These are phyloP conservation scores for Pythium scleroteichum DNA, from an alignment of 352 stramenopile species.

Conservation along the genomic window DNA sequence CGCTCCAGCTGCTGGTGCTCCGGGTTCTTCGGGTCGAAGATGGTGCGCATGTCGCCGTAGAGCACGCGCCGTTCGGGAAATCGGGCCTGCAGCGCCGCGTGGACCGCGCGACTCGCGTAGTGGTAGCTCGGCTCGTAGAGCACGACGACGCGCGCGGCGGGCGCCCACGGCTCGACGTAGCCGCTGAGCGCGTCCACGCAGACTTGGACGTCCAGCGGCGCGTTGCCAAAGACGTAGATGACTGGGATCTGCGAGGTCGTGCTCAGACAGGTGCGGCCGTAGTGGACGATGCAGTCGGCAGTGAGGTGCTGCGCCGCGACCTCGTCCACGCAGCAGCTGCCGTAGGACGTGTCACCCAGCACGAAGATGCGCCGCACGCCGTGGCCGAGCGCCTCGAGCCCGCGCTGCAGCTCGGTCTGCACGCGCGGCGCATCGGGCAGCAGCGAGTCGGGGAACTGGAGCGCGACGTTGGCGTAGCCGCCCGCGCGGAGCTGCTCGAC, in stretches of 20 bases:
- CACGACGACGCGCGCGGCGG: slow-evolving; percentile 72
- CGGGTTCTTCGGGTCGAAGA: slow-evolving; percentile 57
- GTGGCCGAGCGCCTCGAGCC: slow-evolving; percentile 38
- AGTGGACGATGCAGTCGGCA: slow-evolving; percentile 94
- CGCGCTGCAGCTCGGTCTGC: slow-evolving; percentile 68
- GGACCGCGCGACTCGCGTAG: slow-evolving; percentile 66
- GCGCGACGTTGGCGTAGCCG: slow-evolving; percentile 80
- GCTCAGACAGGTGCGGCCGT: slow-evolving; percentile 92
- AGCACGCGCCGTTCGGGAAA: slow-evolving; percentile 47
- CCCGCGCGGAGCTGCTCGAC: slow-evolving; percentile 55
- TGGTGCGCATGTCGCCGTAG: slow-evolving; percentile 66
- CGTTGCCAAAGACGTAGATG: slow-evolving; percentile 90
- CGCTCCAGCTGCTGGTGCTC: slow-evolving; percentile 16
- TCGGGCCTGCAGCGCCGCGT: slow-evolving; percentile 39
- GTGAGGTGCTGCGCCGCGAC: slow-evolving; percentile 93
- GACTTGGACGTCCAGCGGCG: slow-evolving; percentile 55
- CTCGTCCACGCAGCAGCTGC: slow-evolving; percentile 95
- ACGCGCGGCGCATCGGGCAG: slow-evolving; percentile 87
- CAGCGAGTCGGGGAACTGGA: slow-evolving; percentile 96
- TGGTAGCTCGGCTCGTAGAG: slow-evolving; percentile 92
- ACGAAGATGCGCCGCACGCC: slow-evolving; percentile 87
- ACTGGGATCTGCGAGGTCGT: slow-evolving; percentile 84
- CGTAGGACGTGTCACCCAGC: slow-evolving; percentile 95
- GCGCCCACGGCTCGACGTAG: slow-evolving; percentile 31
- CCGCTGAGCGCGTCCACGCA: slow-evolving; percentile 49